Base-by-base conservation (phyloP, 2,329 filamentous ascomycete species). In the Aspergillus brunneoviolaceus region DNA sequence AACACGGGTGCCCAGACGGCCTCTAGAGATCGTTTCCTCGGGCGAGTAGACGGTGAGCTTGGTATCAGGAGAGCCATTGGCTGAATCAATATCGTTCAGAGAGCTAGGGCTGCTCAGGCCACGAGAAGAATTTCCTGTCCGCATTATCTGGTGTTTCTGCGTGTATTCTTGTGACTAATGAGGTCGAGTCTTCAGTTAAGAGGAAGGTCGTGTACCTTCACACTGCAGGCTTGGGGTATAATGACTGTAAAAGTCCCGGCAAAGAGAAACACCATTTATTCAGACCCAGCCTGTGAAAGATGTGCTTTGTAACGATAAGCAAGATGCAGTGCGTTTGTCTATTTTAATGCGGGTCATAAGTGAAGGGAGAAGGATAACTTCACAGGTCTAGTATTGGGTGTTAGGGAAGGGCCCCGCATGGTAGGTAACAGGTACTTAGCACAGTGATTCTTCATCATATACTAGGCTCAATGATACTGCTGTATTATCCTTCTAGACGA, bases 1-100 rank as follows among this genome's bases (percentile, higher is more conserved):
- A 51, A 63, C 50, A 49, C 54, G 63, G 49, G 66, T 59, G 14
- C 66, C 62, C 49, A 65, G 63, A 45, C 65, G 65, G 25, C 64
- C 63, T 64, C 80, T 81, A 42, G 76, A 74, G 14, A 81, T 80
- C 55, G 74, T 74, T 47, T 85, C 84, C 16, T 85, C 83, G 0
- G 87, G 86, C 4, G 87, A 89, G 69, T 89, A 89, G 5, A 83
- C 77, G 5, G 87, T 87, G 48, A 88, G 65, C 53, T 82, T 84
- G 7, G 87, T 89, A 60, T 88, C 86, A 0, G 88, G 87, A 5
- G 88, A 90, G 16, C 82, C 84, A 65, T 85, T 82, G 68, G 81
- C 82, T 11, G 87, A 88, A 55, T 85, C 84, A 33, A 79, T 80
- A 21, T 77, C 80, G 50, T 81, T 83, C 16, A 74, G 74, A 39